phyloP scores from a whole-genome alignment of 768 basidiomycete genomes.

The Infundibulicybe gibba region DNA sequence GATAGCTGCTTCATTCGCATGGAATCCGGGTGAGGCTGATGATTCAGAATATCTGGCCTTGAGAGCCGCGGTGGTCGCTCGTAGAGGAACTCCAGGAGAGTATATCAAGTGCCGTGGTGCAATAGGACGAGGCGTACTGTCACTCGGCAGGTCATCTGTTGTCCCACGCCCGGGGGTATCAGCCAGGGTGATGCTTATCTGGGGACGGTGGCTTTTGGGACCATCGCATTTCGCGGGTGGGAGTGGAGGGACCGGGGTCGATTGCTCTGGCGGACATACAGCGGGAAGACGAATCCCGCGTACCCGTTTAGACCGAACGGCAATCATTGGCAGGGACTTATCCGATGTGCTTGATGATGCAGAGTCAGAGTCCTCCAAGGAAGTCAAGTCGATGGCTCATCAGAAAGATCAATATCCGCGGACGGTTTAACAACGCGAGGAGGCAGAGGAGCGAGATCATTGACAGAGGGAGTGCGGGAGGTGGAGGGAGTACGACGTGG shows the following conservation, averaged over 20 bases:
- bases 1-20: slow-evolving; percentile 15
- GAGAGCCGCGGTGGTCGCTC: slow-evolving; percentile 20
- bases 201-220: slow-evolving; percentile 8
- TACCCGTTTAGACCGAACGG: slow-evolving; percentile 33
- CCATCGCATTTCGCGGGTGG: slow-evolving; percentile 8
- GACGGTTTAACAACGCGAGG: too few species aligned
- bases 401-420: too few species aligned
- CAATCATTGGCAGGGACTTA: slow-evolving; percentile 26
- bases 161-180: slow-evolving; percentile 3
- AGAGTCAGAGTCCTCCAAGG: slow-evolving; percentile 28
- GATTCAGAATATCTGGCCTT: slow-evolving; percentile 25
- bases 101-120: slow-evolving; percentile 30
- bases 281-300: slow-evolving; percentile 21
- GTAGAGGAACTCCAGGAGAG: slow-evolving; percentile 35
- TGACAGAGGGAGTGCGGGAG: slow-evolving; percentile 18
- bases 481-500: slow-evolving; percentile 44
- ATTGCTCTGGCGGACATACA: slow-evolving; percentile 32
- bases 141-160: slow-evolving; percentile 8
- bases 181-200: slow-evolving; percentile 2
- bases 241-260: slow-evolving; percentile 38
- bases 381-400: not conserved
- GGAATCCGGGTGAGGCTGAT: slow-evolving; percentile 22
- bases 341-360: slow-evolving; percentile 34
- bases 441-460: too few species aligned
- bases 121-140: slow-evolving; percentile 24